Percentiles rank a stretch among this genome's conserved stretches.
Evolutionary conservation across 139 green algal species (phyloP).

Genomic region (Micromonas pusilla): DNA sequence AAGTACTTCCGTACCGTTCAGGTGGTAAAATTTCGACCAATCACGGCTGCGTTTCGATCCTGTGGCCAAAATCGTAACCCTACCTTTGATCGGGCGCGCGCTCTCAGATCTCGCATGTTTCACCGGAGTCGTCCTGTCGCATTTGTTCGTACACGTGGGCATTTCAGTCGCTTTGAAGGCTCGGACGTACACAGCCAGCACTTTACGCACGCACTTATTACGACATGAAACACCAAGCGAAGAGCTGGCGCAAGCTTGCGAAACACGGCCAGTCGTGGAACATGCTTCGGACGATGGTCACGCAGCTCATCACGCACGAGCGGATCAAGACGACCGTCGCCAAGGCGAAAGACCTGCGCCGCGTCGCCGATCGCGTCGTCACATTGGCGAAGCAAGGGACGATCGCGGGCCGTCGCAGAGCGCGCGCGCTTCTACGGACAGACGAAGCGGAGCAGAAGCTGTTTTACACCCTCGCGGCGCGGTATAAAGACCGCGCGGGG

Average conservation of each 20-base stretch:
- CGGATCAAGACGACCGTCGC: constrained; percentile 84
- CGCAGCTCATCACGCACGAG: constrained; percentile 86
- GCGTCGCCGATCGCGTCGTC: constrained; percentile 36
- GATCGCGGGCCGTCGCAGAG: constrained; percentile 45
- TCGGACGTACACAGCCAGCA: no score
- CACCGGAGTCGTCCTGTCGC: no score
- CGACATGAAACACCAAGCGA: no score
- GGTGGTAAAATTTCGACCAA: no score
- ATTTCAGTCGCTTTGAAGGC: no score
- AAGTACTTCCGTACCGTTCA: no score
- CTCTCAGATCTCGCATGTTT: no score
- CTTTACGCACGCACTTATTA: no score
- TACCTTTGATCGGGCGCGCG: no score
- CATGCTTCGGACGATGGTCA: constrained; percentile 76
- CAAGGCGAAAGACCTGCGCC: constrained; percentile 45
- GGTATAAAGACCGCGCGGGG: constrained; percentile 74
- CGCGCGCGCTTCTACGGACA: constrained; percentile 57
- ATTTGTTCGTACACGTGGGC: no score
- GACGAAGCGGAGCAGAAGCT: constrained; percentile 76
- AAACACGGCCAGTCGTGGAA: constrained; percentile 30
- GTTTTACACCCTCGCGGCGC: constrained; percentile 69
- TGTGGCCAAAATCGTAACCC: no score
- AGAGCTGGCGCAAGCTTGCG: constrained; percentile 18
- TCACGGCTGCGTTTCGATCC: no score
- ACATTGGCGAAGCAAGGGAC: constrained; percentile 42